phyloP scores from a whole-genome alignment of 257 asterid species.

The Capsicum chinense region DNA sequence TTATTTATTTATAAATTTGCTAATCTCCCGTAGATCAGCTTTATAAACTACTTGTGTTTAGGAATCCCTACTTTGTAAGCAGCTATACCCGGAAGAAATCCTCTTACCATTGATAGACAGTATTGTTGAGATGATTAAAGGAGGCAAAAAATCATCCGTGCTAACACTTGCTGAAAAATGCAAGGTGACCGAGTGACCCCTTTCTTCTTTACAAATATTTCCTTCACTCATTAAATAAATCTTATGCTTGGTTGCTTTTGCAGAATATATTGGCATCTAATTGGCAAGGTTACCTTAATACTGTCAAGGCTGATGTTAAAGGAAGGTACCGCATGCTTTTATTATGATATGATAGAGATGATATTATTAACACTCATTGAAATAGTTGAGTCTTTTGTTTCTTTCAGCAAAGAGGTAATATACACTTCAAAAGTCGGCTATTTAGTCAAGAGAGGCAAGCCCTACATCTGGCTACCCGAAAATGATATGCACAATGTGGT shows the following conservation, averaged over 20 bases:
- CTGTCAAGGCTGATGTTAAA: conserved; percentile 81
- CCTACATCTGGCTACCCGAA: conserved; percentile 83
- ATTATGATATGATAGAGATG: neutral
- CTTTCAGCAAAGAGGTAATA: conserved; percentile 75
- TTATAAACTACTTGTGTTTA: too few relatives aligned
- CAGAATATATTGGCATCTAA: conserved; percentile 83
- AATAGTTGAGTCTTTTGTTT: neutral
- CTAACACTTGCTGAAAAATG: conserved; percentile 73
- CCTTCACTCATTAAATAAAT: neutral
- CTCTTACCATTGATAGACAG: too few relatives aligned
- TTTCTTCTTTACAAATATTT: neutral
- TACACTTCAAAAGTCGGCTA: conserved; percentile 79
- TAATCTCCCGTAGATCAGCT: too few relatives aligned
- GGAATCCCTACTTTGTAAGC: too few relatives aligned
- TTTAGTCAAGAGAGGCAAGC: conserved; percentile 75
- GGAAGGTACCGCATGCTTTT: conserved; percentile 61
- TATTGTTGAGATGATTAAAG: conserved; percentile 41
- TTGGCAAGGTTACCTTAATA: conserved; percentile 83
- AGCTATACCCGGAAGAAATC: too few relatives aligned
- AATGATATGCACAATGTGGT: conserved; percentile 94
- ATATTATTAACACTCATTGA: neutral
- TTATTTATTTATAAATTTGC: too few relatives aligned
- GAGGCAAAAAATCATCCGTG: conserved; percentile 55
- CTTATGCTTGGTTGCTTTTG: conserved; percentile 17
- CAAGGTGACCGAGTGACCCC: conserved; percentile 53